Base-by-base conservation (phyloP, 345 rosid species). In the Eucalyptus curtisii region DNA sequence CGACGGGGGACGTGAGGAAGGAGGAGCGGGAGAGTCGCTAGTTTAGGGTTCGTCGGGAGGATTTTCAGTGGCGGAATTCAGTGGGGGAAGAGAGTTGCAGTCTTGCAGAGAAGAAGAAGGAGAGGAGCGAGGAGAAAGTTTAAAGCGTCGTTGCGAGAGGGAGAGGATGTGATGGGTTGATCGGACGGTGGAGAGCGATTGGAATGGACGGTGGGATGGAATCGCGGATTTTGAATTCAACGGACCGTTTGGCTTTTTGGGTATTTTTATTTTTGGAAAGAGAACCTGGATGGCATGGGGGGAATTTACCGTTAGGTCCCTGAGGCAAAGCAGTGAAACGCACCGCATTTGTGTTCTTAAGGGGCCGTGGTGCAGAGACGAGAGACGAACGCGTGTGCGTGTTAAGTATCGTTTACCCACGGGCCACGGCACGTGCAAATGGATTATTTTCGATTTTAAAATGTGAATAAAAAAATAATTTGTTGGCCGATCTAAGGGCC, bases 211-310 rank as follows among this genome's bases (percentile, higher is more conserved):
- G 93, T 40, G 48, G 8, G 90, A 91, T 90, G 71, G 33, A 48
- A 48, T 17, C 7, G 59, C 10, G 64, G 87, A 91, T 91, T 93
- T 89, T 66, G 89, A 91, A 86, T 88, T 89, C 48, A 59, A 2
- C 13, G 7, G 93, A 88, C 93, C 94, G 94, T 93, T 93, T 76
- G 82, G 19, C 76, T 2, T 22, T 87, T 48, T 30, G 87, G 44
- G 25, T 71, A 52, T 20, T 20, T 20, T 52, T 52, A 52, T 7
- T 19, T 55, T 86, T 90, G 88, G 37, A 71, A 90, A 59, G 10
- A 87, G 81, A 40, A 86, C 37, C 27, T 1, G 7, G 48, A 48
- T 40, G 84, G 47, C 84, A 10, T 3, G 47, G 8, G 47, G 3
- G 0, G 61, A 76, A 76, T 2, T 76, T 76, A 76, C 82, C 4